phyloP scores from a whole-genome alignment of 2,329 filamentous ascomycete species.

The Pseudodiploospora longispora region DNA sequence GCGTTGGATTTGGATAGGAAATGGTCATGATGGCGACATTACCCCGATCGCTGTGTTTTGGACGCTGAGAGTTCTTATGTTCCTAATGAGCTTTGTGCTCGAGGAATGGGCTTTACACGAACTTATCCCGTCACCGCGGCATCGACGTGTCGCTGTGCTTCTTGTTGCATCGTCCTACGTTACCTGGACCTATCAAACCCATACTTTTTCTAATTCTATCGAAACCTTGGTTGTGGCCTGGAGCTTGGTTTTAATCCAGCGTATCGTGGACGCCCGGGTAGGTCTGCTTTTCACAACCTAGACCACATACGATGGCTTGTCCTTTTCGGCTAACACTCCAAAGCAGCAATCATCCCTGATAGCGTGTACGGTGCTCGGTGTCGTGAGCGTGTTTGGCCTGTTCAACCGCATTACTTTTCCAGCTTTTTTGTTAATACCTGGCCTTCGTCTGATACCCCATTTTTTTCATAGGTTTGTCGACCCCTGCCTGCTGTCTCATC shows the following conservation, averaged over 20 bases:
- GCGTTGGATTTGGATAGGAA: slow-evolving; percentile 86
- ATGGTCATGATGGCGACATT: slow-evolving; percentile 66
- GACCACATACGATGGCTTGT: not conserved
- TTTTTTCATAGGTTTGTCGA: slow-evolving; percentile 66
- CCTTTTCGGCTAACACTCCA: slow-evolving; percentile 17
- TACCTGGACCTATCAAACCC: slow-evolving; percentile 97
- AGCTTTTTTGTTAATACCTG: slow-evolving; percentile 80
- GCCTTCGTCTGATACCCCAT: slow-evolving; percentile 74
- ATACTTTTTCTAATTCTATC: slow-evolving; percentile 96
- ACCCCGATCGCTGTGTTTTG: slow-evolving; percentile 86
- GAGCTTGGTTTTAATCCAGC: slow-evolving; percentile 84
- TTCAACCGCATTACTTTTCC: slow-evolving; percentile 98
- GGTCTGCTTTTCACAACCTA: slow-evolving; percentile 16
- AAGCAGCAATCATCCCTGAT: slow-evolving; percentile 68
- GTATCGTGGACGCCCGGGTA: slow-evolving; percentile 75
- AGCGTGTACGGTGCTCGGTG: slow-evolving; percentile 69
- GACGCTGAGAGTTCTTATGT: slow-evolving; percentile 83
- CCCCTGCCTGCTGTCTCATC: not conserved
- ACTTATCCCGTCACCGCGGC: slow-evolving; percentile 66
- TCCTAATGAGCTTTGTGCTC: slow-evolving; percentile 87
- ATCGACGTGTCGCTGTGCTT: slow-evolving; percentile 65
- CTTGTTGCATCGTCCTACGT: slow-evolving; percentile 94
- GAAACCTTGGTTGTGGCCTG: slow-evolving; percentile 90
- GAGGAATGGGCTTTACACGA: slow-evolving; percentile 98
- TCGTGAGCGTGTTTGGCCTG: slow-evolving; percentile 74